phyloP scores from a whole-genome alignment of 148 eudicot species.

The Polygonum maritimum region DNA sequence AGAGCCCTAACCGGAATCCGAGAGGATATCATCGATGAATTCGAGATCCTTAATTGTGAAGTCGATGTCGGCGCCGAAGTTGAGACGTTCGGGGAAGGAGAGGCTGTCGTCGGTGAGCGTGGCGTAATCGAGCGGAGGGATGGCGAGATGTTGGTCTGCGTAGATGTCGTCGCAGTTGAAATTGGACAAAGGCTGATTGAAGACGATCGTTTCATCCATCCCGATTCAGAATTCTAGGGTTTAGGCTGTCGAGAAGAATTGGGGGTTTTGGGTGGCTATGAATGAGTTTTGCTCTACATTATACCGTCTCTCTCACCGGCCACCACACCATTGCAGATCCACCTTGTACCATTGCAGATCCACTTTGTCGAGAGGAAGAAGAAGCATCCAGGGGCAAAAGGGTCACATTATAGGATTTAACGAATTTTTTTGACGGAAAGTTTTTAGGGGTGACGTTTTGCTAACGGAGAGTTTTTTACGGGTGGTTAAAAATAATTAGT shows the following conservation, averaged over 20 bases:
- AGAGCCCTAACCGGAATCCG: constrained; percentile 13
- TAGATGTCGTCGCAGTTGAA: background rate
- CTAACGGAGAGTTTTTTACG: too few species aligned
- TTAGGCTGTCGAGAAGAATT: background rate
- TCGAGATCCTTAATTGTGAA: constrained; percentile 40
- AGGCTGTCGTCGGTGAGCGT: constrained; percentile 21
- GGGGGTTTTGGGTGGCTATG: background rate
- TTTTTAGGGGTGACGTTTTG: too few species aligned
- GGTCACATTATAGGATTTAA: too few species aligned
- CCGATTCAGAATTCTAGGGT: background rate
- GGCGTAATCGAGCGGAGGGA: constrained; percentile 27
- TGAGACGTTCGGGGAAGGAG: background rate
- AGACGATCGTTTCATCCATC: constrained; percentile 17
- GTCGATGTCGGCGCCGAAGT: constrained; percentile 25
- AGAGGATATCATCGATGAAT: constrained; percentile 37
- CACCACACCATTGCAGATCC: too few species aligned
- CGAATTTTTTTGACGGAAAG: too few species aligned
- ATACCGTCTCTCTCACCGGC: too few species aligned
- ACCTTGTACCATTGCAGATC: too few species aligned
- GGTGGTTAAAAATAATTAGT: too few species aligned
- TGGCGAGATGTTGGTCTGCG: constrained; percentile 14
- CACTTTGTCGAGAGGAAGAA: too few species aligned
- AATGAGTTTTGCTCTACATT: too few species aligned
- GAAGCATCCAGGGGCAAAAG: too few species aligned
- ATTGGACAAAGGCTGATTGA: constrained; percentile 2